Evolutionary conservation across 208 protist species (phyloP).

Genomic region (Entamoeba histolytica): DNA sequence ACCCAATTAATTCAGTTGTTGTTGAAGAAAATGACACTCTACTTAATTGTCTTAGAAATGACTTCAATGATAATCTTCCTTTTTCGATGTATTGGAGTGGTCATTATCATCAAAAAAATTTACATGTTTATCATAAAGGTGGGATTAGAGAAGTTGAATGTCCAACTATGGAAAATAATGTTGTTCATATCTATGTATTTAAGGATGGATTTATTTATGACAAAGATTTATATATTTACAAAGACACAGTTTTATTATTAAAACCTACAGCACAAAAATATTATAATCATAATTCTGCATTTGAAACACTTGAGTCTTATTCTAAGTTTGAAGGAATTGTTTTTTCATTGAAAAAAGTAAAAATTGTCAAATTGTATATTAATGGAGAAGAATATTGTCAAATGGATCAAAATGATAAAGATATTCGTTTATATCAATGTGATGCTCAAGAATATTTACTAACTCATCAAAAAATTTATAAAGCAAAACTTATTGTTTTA

Average conservation of each 20-base stretch:
- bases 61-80: neutral
- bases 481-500: neutral
- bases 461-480: neutral
- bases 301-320: neutral
- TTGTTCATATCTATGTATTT: neutral
- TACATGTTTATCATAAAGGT: neutral
- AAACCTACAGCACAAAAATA: neutral
- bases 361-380: neutral
- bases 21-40: neutral
- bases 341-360: neutral
- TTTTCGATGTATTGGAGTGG: neutral
- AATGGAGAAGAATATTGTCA: neutral
- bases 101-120: neutral
- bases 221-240: neutral
- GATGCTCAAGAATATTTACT: neutral
- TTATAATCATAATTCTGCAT: neutral
- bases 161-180: neutral
- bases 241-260: neutral
- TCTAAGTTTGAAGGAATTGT: neutral
- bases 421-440: neutral
- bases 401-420: neutral
- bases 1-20: neutral
- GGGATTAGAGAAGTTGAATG: neutral
- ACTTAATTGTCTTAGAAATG: neutral
- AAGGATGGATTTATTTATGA: neutral